Base-by-base conservation (phyloP, 2,329 filamentous ascomycete genomes). In the Podosphaera aphanis region DNA sequence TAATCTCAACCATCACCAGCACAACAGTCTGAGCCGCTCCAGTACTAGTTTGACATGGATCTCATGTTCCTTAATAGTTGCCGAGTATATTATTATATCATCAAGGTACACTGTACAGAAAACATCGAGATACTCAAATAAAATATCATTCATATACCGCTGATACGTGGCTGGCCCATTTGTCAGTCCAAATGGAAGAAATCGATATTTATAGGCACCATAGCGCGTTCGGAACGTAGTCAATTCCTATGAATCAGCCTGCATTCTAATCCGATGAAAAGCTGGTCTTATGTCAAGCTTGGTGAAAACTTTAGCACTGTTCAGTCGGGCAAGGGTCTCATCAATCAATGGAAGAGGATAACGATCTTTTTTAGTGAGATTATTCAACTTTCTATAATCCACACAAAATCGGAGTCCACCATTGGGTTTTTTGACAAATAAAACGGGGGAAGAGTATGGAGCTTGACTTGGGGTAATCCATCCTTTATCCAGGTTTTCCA, bases 141-240 rank as follows among this genome's bases (percentile, higher is more conserved):
- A 18, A 21, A 44, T 37, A 35, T 49, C 33, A 19, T 49, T 47
- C 25, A 49, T 47, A 44, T 46, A 46, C 2, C 13, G 10, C 33
- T 47, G 37, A 25, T 25, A 47, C 11, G 37, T 47, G 2, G 37
- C 33, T 4, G 43, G 43, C 4, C 37, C 19, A 16, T 47, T 49
- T 13, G 38, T 39, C 1, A 47, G n/a, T 7, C 43, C 39, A 37
- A 49, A 49, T 13, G 37, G 45, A 6, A 49, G 2, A 13, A 49
- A 38, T 29, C 40, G 36, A 13, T 25, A 48, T 15, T 48, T 48
- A 18, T 46, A 48, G 2, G 21, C 4, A 5, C 38, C 31, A 21
- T 46, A 48, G 5, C 21, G 15, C n/a, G 33, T 48, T 6, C 31
- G 18, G 39, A 45, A 48, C 10, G 46, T 42, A 15, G 39, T 48